phyloP scores from a whole-genome alignment of 106 monocot species.

The Dendrobium huoshanense region DNA sequence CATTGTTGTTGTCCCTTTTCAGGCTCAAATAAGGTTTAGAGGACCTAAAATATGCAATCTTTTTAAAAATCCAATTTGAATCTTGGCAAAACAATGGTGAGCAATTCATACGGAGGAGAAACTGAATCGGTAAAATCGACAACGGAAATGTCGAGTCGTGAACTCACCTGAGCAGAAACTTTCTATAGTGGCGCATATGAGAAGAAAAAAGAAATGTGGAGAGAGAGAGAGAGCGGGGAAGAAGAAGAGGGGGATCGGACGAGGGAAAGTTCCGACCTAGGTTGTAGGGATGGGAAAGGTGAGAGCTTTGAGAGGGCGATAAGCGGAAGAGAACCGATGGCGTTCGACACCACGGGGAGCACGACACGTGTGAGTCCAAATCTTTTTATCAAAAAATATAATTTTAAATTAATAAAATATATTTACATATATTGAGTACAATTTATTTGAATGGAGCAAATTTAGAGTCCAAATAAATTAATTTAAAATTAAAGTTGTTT shows the following conservation, averaged over 20 bases:
- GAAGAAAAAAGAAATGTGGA: too few species aligned
- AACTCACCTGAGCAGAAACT: too few species aligned
- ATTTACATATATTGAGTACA: too few species aligned
- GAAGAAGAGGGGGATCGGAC: slow-evolving; percentile 7
- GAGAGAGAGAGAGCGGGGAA: not conserved
- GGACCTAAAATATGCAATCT: too few species aligned
- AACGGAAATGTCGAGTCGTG: too few species aligned
- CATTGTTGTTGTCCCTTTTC: not conserved
- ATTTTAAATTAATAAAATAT: too few species aligned
- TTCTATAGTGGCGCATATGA: too few species aligned
- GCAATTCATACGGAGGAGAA: not conserved
- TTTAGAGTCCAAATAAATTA: too few species aligned
- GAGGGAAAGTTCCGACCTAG: slow-evolving; percentile 1
- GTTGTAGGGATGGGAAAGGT: not conserved
- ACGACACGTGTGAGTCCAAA: not conserved
- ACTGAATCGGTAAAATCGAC: not conserved
- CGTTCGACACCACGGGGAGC: not conserved
- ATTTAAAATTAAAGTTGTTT: too few species aligned
- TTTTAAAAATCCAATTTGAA: not conserved
- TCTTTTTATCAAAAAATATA: too few species aligned
- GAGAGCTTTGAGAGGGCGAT: not conserved
- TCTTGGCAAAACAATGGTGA: not conserved
- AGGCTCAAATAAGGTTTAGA: not conserved
- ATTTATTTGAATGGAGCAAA: not conserved
- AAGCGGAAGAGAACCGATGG: not conserved